Conservation (phyloP, 1,284 basidiomycete genomes). For the Testicularia cyperi region DNA sequence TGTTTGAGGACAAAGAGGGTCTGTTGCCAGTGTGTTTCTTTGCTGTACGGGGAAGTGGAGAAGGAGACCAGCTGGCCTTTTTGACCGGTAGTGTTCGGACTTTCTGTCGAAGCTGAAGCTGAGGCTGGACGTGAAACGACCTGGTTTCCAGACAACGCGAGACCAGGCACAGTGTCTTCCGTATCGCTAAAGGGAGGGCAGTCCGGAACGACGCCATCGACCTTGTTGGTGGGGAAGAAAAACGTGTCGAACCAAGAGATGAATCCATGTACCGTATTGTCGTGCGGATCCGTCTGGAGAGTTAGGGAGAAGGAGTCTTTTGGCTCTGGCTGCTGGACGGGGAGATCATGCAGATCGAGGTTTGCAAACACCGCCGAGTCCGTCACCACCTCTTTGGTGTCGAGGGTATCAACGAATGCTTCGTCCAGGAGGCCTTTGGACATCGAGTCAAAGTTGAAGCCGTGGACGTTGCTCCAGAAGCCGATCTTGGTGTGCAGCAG, state of each 20-base stretch:
- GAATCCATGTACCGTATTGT: slow-evolving; percentile 47
- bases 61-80: slow-evolving; percentile 73
- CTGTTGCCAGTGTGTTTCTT: slow-evolving; percentile 98
- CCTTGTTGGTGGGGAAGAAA: slow-evolving; percentile 34
- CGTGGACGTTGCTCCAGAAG: slow-evolving; percentile 91
- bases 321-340: slow-evolving; percentile 59
- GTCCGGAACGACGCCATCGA: slow-evolving; percentile 4
- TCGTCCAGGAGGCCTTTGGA: slow-evolving; percentile 50
- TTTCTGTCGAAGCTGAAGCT: too few relatives aligned
- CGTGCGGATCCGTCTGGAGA: background rate
- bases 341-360: slow-evolving; percentile 44
- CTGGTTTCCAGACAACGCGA: slow-evolving; percentile 67
- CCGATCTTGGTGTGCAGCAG: slow-evolving; percentile 76
- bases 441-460: slow-evolving; percentile 61
- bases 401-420: slow-evolving; percentile 51
- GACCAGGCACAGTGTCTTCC: slow-evolving; percentile 65
- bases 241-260: slow-evolving; percentile 59
- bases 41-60: slow-evolving; percentile 82
- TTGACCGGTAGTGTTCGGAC: slow-evolving; percentile 56
- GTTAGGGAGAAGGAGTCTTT: slow-evolving; percentile 32
- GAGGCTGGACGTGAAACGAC: slow-evolving; percentile 58
- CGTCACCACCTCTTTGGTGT: slow-evolving; percentile 36
- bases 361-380: slow-evolving; percentile 43
- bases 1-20: slow-evolving; percentile 83
- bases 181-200: slow-evolving; percentile 19